A percentile compares a stretch with the other conserved stretches of the same genome.
These are phyloP conservation scores for Psilocybe sp. DNA, from an alignment of 768 basidiomycete species.

Conservation along the genomic window DNA sequence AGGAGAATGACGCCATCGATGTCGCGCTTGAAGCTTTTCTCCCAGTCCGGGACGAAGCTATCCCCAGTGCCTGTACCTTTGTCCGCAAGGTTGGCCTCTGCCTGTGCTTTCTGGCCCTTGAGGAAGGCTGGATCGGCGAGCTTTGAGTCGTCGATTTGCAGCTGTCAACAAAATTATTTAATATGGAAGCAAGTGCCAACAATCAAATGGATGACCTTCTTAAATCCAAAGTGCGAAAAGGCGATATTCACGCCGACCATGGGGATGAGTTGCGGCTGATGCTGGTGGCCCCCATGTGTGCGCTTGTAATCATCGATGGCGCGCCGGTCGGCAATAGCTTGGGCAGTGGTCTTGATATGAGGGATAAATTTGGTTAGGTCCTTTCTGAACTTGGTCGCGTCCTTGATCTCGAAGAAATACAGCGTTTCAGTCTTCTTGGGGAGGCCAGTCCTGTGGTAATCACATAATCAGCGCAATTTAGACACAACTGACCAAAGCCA, in stretches of 20 bases:
- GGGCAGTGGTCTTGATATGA: conserved; percentile 42
- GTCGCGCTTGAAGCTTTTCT: conserved; percentile 38
- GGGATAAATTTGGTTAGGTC: conserved; percentile 40
- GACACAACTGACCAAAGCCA: not conserved
- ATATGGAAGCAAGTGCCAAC: conserved; percentile 1
- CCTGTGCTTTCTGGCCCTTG: conserved; percentile 13
- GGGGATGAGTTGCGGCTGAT: conserved; percentile 26
- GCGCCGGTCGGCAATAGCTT: conserved; percentile 39
- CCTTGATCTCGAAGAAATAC: conserved; percentile 49
- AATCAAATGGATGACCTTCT: conserved; percentile 22
- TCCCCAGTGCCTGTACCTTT: conserved; percentile 9
- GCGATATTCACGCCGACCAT: conserved; percentile 49
- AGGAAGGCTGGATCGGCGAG: conserved; percentile 16
- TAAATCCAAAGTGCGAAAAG: conserved; percentile 49
- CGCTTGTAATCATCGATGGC: conserved; percentile 37
- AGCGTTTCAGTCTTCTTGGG: conserved; percentile 53
- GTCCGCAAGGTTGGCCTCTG: conserved; percentile 33
- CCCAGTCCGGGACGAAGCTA: conserved; percentile 39
- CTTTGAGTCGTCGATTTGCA: conserved; percentile 38
- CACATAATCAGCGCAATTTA: not conserved
- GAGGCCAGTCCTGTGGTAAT: conserved; percentile 42
- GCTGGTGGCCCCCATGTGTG: conserved; percentile 11
- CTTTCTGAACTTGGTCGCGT: conserved; percentile 40
- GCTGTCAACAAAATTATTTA: conserved; percentile 14
- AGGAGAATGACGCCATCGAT: conserved; percentile 51